Percentiles rank a stretch among this genome's conserved stretches.
Evolutionary conservation across 1,284 basidiomycete species (phyloP).

Genomic region (Inonotus hispidus): DNA sequence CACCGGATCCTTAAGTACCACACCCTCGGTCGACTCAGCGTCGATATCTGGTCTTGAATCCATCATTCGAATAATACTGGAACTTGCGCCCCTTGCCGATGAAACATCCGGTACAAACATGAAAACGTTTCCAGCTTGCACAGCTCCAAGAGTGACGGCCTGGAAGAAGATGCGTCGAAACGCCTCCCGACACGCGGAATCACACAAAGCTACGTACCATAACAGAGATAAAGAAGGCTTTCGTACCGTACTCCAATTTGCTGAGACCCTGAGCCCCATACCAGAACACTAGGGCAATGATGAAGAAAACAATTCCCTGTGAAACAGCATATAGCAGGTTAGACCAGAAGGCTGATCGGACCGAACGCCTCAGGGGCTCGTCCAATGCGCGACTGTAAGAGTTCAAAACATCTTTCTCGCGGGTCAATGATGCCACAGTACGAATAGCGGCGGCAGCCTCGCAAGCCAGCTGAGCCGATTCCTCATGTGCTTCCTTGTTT

Average conservation of each 20-base stretch:
- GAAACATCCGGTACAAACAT: slow-evolving; percentile 92
- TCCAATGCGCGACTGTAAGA: slow-evolving; percentile 75
- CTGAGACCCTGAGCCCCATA: slow-evolving; percentile 72
- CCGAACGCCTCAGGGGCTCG: slow-evolving; percentile 62
- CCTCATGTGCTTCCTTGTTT: slow-evolving; percentile 82
- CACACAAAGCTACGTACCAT: slow-evolving; percentile 52
- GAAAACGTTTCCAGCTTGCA: slow-evolving; percentile 85
- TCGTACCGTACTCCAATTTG: slow-evolving; percentile 49
- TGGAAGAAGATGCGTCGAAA: no score
- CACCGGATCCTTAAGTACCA: slow-evolving; percentile 44
- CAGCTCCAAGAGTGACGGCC: slow-evolving; percentile 69
- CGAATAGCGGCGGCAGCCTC: slow-evolving; percentile 91
- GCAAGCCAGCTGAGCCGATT: slow-evolving; percentile 84
- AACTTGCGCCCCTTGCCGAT: slow-evolving; percentile 77
- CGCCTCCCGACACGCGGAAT: no score
- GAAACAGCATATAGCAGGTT: slow-evolving; percentile 78
- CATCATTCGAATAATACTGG: slow-evolving; percentile 74
- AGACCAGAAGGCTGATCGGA: slow-evolving; percentile 62
- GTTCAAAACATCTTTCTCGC: slow-evolving; percentile 73
- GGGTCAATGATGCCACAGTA: slow-evolving; percentile 89
- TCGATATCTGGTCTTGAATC: slow-evolving; percentile 83
- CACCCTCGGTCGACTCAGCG: slow-evolving; percentile 71
- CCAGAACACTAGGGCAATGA: slow-evolving; percentile 88
- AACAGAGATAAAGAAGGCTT: slow-evolving; percentile 79
- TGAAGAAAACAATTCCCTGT: slow-evolving; percentile 74